Conservation (phyloP, 108 stramenopile species). For the Schizochytrium sp. region DNA sequence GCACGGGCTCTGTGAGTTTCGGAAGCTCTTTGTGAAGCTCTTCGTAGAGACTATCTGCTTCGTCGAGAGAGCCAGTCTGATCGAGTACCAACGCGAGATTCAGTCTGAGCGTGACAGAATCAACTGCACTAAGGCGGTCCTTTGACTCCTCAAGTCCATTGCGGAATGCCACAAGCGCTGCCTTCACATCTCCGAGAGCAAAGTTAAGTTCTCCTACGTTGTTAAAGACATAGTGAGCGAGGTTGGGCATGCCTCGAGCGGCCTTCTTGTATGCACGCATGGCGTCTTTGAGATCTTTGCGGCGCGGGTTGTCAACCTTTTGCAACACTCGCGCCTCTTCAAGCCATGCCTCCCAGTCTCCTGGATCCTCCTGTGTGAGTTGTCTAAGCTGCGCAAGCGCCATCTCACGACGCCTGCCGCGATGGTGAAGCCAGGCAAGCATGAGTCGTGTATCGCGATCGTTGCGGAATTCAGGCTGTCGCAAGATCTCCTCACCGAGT, state of each 20-base stretch:
- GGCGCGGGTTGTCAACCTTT: slow-evolving; percentile 26
- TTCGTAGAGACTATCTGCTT: slow-evolving; percentile 4
- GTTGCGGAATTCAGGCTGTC: neutral
- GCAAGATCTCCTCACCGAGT: slow-evolving; percentile 41
- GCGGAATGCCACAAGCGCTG: slow-evolving; percentile 34
- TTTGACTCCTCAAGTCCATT: slow-evolving; percentile 44
- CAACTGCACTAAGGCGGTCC: neutral
- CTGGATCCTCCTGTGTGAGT: slow-evolving; percentile 51
- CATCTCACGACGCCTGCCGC: slow-evolving; percentile 14
- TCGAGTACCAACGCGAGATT: slow-evolving; percentile 32
- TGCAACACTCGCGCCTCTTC: slow-evolving; percentile 50
- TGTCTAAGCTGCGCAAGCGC: slow-evolving; percentile 44
- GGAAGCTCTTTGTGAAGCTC: slow-evolving; percentile 34
- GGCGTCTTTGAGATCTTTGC: slow-evolving; percentile 28
- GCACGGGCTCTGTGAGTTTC: slow-evolving; percentile 23
- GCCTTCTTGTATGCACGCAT: slow-evolving; percentile 54
- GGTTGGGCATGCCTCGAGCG: neutral
- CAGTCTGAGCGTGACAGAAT: slow-evolving; percentile 32
- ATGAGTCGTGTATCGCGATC: slow-evolving; percentile 54
- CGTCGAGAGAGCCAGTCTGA: slow-evolving; percentile 18
- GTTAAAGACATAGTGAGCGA: slow-evolving; percentile 8
- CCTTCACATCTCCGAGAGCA: slow-evolving; percentile 17
- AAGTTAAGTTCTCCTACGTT: slow-evolving; percentile 57
- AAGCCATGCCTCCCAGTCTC: slow-evolving; percentile 53
- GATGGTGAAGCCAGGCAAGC: slow-evolving; percentile 10